These are phyloP conservation scores for Mucor mucedo DNA, from an alignment of 371 early-diverging fungal species.

Conservation along the genomic window DNA sequence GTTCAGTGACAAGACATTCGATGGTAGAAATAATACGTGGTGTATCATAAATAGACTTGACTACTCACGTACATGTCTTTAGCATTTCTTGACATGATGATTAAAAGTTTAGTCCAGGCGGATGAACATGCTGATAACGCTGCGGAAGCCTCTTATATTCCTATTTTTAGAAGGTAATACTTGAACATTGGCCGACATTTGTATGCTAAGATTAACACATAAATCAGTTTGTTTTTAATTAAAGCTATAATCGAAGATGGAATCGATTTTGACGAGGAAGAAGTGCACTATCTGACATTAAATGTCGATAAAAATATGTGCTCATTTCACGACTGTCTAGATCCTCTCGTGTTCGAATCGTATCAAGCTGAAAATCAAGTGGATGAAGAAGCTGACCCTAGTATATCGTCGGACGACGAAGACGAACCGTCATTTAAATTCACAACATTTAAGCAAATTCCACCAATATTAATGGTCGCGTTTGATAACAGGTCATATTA, in stretches of 20 bases:
- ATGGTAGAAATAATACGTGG: slow-evolving; percentile 17
- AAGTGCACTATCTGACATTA: slow-evolving; percentile 32
- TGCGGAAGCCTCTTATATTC: slow-evolving; percentile 2
- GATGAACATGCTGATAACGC: slow-evolving; percentile 24
- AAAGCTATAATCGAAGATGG: slow-evolving; percentile 30
- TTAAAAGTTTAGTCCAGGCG: slow-evolving; percentile 19
- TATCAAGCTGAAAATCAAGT: background rate
- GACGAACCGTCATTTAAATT: slow-evolving; percentile 22
- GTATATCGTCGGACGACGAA: background rate
- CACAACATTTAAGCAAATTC: slow-evolving; percentile 41
- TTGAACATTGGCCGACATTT: background rate
- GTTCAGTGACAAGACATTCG: slow-evolving; percentile 25
- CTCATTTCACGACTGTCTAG: slow-evolving; percentile 46
- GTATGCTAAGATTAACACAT: background rate
- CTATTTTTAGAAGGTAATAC: slow-evolving; percentile 27
- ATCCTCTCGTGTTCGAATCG: slow-evolving; percentile 44
- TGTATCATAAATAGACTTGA: background rate
- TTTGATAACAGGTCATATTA: slow-evolving; percentile 30
- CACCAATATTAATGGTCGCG: slow-evolving; percentile 42
- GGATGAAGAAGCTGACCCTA: slow-evolving; percentile 5
- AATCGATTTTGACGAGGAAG: slow-evolving; percentile 30
- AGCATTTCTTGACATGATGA: slow-evolving; percentile 37
- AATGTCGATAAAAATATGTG: slow-evolving; percentile 21
- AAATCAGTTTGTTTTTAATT: slow-evolving; percentile 24
- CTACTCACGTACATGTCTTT: background rate